These are phyloP conservation scores for Neurospora terricola DNA, from an alignment of 495 filamentous ascomycete species.

Conservation along the genomic window DNA sequence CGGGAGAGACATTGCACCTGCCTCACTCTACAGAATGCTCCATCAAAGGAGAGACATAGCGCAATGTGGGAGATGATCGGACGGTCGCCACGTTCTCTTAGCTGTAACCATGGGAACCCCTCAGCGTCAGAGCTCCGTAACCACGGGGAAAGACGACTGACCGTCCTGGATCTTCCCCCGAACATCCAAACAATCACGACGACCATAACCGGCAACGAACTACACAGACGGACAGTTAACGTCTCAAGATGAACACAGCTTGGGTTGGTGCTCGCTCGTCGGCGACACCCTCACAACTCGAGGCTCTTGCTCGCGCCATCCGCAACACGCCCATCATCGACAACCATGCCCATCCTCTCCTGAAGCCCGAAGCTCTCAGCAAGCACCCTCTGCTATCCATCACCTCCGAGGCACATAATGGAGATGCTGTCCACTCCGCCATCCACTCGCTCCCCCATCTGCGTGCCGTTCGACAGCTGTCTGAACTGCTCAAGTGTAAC, in stretches of 20 bases:
- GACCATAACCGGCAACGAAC: not conserved
- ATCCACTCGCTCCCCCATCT: slow-evolving; percentile 55
- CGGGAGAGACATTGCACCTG: not conserved
- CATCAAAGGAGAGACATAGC: not conserved
- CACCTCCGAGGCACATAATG: slow-evolving; percentile 59
- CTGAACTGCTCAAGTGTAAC: slow-evolving; percentile 49
- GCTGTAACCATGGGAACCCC: not conserved
- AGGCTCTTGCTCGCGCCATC: slow-evolving; percentile 36
- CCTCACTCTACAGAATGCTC: not conserved
- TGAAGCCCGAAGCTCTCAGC: slow-evolving; percentile 23
- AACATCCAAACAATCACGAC: not conserved
- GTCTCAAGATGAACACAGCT: slow-evolving; percentile 6
- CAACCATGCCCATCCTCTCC: slow-evolving; percentile 70
- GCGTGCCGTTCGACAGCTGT: slow-evolving; percentile 60
- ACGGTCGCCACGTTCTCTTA: no score
- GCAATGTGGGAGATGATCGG: not conserved
- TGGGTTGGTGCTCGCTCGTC: slow-evolving; percentile 23
- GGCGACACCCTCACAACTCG: slow-evolving; percentile 20
- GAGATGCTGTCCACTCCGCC: slow-evolving; percentile 48
- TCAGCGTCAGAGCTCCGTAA: not conserved
- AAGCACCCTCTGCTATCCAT: slow-evolving; percentile 56
- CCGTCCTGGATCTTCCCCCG: not conserved
- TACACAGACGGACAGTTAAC: not conserved
- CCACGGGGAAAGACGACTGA: no score
- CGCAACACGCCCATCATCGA: slow-evolving; percentile 71